These are phyloP conservation scores for Daldinia sp. DNA, from an alignment of 2,329 filamentous ascomycete genomes.

Conservation along the genomic window DNA sequence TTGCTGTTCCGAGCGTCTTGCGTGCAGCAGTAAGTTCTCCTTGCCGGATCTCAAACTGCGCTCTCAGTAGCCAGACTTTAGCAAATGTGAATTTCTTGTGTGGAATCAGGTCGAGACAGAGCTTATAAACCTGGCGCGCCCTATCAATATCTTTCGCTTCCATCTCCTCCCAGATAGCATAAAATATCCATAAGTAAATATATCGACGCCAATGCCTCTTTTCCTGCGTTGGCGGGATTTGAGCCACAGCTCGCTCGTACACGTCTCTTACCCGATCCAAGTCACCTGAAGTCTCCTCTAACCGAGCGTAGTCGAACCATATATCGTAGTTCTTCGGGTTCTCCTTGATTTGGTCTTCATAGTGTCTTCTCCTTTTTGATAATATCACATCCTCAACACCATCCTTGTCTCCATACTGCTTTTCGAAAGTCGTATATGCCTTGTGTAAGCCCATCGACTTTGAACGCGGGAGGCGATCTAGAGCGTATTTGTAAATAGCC, in stretches of 20 bases:
- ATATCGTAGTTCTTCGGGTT: slow-evolving; percentile 96
- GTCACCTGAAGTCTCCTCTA: slow-evolving; percentile 88
- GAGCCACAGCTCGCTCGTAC: slow-evolving; percentile 94
- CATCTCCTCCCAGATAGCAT: slow-evolving; percentile 93
- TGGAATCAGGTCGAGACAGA: slow-evolving; percentile 86
- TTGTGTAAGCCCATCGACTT: slow-evolving; percentile 88
- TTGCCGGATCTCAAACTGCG: slow-evolving; percentile 92
- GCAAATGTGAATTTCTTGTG: slow-evolving; percentile 98
- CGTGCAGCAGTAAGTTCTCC: slow-evolving; percentile 80
- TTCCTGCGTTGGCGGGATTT: slow-evolving; percentile 92
- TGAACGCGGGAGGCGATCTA: slow-evolving; percentile 89
- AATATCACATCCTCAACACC: slow-evolving; percentile 95
- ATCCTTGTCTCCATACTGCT: slow-evolving; percentile 93
- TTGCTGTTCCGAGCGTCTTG: slow-evolving; percentile 87
- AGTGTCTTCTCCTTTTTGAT: slow-evolving; percentile 91
- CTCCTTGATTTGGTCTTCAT: slow-evolving; percentile 92
- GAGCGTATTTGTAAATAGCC: slow-evolving; percentile 95
- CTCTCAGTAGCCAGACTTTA: slow-evolving; percentile 94
- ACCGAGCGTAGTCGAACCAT: slow-evolving; percentile 93
- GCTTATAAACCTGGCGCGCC: slow-evolving; percentile 88
- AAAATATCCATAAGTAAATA: slow-evolving; percentile 98
- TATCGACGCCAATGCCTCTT: slow-evolving; percentile 98
- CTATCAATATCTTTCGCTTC: slow-evolving; percentile 80
- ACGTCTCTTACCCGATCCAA: slow-evolving; percentile 86
- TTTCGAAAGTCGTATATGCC: slow-evolving; percentile 96